Conservation (phyloP, 208 protist genomes). For the Trypanosoma caninum region DNA sequence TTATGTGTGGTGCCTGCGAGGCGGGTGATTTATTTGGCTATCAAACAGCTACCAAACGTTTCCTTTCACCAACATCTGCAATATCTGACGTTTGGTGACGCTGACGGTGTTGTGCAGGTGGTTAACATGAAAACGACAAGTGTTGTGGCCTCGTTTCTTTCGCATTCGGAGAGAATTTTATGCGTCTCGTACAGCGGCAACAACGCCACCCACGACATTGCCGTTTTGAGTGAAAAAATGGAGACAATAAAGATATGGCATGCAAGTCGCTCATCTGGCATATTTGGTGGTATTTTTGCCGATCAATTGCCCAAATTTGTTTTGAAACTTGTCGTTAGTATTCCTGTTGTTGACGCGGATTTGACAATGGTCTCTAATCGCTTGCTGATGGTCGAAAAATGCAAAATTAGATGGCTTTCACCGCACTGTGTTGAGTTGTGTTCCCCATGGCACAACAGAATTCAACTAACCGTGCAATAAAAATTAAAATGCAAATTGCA, state of each 20-base stretch:
- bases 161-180: conserved; percentile 45
- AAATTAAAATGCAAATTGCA: no score
- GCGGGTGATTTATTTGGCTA: conserved; percentile 40
- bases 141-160: conserved; percentile 54
- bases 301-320: conserved; percentile 19
- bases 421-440: conserved; percentile 75
- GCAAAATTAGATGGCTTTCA: conserved; percentile 70
- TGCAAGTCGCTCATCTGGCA: conserved; percentile 20
- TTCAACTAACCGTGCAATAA: conserved; percentile 38
- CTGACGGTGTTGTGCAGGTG: conserved; percentile 59
- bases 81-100: conserved; percentile 59
- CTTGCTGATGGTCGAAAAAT: conserved; percentile 32
- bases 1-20: conserved; percentile 37
- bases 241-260: conserved; percentile 63
- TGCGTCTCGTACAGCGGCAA: conserved; percentile 76
- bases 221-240: conserved; percentile 62
- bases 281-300: conserved; percentile 21
- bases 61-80: conserved; percentile 69
- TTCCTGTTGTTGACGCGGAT: conserved; percentile 3
- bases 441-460: conserved; percentile 68
- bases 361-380: conserved; percentile 7
- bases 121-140: conserved; percentile 62
- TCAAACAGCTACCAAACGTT: conserved; percentile 56
- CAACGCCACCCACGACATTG: conserved; percentile 61
- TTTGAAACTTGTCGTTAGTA: conserved; percentile 17